Evolutionary conservation across 2,329 filamentous ascomycete species (phyloP).

Genomic region (Calonectria pseudoreteaudii): DNA sequence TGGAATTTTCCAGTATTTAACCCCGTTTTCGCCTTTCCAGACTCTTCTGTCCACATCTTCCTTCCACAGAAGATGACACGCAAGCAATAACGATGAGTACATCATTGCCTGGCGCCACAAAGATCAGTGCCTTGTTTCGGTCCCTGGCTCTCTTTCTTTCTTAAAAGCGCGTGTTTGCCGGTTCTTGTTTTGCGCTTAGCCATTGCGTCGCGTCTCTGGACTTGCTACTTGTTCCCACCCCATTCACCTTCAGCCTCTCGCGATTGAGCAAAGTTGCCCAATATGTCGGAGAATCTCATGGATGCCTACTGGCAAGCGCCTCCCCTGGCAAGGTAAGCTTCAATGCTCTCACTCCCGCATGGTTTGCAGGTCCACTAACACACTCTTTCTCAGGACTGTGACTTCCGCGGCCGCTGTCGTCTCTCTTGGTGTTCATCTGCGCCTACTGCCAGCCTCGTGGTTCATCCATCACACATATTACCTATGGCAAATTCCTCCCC

Average conservation of each 20-base stretch:
- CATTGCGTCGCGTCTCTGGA: constrained; percentile 16
- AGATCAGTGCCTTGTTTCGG: constrained; percentile 35
- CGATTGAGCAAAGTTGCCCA: constrained; percentile 48
- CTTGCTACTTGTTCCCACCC: constrained; percentile 23
- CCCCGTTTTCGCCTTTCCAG: constrained; percentile 32
- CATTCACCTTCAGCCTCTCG: constrained; percentile 21
- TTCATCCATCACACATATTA: constrained; percentile 65
- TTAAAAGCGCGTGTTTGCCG: constrained; percentile 29
- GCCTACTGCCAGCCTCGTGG: constrained; percentile 61
- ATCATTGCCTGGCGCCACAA: constrained; percentile 43
- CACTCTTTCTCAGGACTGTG: constrained; percentile 67
- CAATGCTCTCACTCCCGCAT: neutral
- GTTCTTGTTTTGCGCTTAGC: constrained; percentile 9
- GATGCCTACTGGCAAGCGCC: constrained; percentile 55
- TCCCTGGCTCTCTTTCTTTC: constrained; percentile 18
- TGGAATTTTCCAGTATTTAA: constrained; percentile 32
- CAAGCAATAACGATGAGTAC: constrained; percentile 49
- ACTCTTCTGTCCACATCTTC: constrained; percentile 37
- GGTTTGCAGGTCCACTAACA: constrained; percentile 33
- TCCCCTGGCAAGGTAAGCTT: constrained; percentile 55
- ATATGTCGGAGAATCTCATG: constrained; percentile 47
- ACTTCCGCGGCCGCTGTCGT: constrained; percentile 71
- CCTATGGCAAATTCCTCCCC: constrained; percentile 63
- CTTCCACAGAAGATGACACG: constrained; percentile 48
- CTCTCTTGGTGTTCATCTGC: constrained; percentile 69